Evolutionary conservation across 306 rosid genomes (phyloP).

Genomic region (Castanopsis chinensis): DNA sequence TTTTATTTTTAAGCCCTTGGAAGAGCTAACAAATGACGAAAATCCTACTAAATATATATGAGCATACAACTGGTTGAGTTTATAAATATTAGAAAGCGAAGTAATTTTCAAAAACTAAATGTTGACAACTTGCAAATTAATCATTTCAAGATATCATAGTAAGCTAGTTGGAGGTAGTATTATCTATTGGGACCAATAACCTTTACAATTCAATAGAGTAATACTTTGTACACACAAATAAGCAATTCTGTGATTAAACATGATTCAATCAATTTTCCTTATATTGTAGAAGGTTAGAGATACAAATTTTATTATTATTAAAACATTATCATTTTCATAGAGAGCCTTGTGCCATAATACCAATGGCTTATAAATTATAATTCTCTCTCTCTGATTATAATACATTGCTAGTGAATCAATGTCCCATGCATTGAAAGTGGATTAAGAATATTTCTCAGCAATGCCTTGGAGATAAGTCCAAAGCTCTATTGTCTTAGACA

Average conservation of each 20-base stretch:
- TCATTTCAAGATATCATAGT: slow-evolving; percentile 32
- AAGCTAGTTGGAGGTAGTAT: background rate
- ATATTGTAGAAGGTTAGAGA: too few species aligned
- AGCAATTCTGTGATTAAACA: too few species aligned
- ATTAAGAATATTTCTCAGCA: background rate
- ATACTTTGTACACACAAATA: too few species aligned
- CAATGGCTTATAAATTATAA: too few species aligned
- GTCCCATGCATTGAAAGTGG: background rate
- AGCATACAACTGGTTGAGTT: slow-evolving; percentile 60
- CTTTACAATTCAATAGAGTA: background rate
- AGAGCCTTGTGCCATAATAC: too few species aligned
- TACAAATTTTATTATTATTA: too few species aligned
- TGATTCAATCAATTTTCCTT: too few species aligned
- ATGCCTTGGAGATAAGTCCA: slow-evolving; percentile 16
- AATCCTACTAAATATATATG: slow-evolving; percentile 38
- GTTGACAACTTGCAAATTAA: slow-evolving; percentile 43
- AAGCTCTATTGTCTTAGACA: slow-evolving; percentile 37
- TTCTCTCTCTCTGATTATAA: too few species aligned
- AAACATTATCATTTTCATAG: too few species aligned
- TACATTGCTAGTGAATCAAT: too few species aligned
- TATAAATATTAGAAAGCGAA: slow-evolving; percentile 16
- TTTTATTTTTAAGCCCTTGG: slow-evolving; percentile 47
- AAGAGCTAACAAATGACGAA: slow-evolving; percentile 36
- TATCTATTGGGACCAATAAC: background rate
- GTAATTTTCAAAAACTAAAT: slow-evolving; percentile 44